Conservation (phyloP, 306 rosid genomes). For the Myrica gale region DNA sequence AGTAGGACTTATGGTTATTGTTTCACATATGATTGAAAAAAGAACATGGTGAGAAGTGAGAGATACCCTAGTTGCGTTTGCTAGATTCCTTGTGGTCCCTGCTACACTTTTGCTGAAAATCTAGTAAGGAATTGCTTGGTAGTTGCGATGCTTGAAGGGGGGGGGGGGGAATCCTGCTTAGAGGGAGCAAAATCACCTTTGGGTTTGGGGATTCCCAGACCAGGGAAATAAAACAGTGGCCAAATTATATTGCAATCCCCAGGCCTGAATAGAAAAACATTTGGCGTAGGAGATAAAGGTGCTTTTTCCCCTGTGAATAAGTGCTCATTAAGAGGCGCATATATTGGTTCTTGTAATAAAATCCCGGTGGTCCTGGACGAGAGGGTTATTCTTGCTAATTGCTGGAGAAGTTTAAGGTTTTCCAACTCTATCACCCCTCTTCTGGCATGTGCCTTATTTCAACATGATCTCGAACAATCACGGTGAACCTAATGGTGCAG, state of each 20-base stretch:
- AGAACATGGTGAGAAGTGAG: neutral
- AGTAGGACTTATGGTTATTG: neutral
- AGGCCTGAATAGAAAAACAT: neutral
- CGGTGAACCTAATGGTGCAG: neutral
- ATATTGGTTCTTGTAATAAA: neutral
- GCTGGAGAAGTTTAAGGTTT: neutral
- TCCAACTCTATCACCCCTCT: neutral
- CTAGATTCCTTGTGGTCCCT: neutral
- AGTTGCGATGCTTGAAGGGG: neutral
- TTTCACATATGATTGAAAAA: neutral
- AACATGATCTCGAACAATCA: neutral
- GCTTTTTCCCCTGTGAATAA: neutral
- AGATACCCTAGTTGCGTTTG: neutral
- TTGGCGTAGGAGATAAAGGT: neutral
- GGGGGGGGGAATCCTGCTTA: neutral
- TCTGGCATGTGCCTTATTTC: neutral
- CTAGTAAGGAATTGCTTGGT: neutral
- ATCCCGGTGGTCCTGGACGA: neutral
- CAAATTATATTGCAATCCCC: neutral
- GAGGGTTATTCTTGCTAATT: neutral
- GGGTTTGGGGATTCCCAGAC: neutral
- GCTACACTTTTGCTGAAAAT: neutral
- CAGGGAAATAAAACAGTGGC: no score
- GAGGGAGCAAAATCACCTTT: neutral
- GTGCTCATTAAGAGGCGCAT: neutral